Evolutionary conservation across 2,329 filamentous ascomycete species (phyloP).

Genomic region (Lasiodiplodia sp.): DNA sequence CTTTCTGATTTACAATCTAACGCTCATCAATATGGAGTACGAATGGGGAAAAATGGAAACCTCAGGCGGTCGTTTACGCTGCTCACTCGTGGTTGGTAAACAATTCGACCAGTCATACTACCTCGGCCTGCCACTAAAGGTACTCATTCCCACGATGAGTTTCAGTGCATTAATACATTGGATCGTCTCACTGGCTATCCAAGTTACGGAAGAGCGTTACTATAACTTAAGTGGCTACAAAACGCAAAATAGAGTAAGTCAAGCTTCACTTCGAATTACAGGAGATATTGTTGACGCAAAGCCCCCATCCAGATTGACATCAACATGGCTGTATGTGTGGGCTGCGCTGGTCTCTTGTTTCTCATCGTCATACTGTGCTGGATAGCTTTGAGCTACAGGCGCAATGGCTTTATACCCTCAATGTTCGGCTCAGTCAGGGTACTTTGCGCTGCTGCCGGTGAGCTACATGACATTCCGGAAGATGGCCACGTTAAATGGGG

Average conservation of each 20-base stretch:
- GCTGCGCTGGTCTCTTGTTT: slow-evolving; percentile 38
- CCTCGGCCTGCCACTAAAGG: slow-evolving; percentile 39
- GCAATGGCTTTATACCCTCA: slow-evolving; percentile 42
- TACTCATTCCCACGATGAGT: slow-evolving; percentile 39
- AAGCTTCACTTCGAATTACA: slow-evolving; percentile 34
- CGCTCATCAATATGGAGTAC: slow-evolving; percentile 37
- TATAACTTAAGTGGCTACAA: too few relatives aligned
- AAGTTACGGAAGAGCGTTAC: neutral
- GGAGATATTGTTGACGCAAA: slow-evolving; percentile 23
- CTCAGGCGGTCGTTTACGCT: slow-evolving; percentile 35
- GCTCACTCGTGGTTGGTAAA: slow-evolving; percentile 39
- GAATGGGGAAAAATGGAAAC: slow-evolving; percentile 41
- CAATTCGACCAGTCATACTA: slow-evolving; percentile 39
- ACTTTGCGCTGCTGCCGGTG: slow-evolving; percentile 38
- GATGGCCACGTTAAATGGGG: slow-evolving; percentile 17
- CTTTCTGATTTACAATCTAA: slow-evolving; percentile 42
- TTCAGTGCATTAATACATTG: slow-evolving; percentile 41
- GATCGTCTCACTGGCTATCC: slow-evolving; percentile 35
- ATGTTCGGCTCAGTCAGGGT: slow-evolving; percentile 44
- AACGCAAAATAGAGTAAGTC: neutral
- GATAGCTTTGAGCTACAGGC: slow-evolving; percentile 40
- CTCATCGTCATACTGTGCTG: slow-evolving; percentile 41
- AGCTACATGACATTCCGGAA: slow-evolving; percentile 39
- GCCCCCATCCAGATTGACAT: neutral
- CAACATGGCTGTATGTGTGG: neutral